phyloP scores from a whole-genome alignment of 2,329 filamentous ascomycete species.

The Pseudopithomyces maydicus region DNA sequence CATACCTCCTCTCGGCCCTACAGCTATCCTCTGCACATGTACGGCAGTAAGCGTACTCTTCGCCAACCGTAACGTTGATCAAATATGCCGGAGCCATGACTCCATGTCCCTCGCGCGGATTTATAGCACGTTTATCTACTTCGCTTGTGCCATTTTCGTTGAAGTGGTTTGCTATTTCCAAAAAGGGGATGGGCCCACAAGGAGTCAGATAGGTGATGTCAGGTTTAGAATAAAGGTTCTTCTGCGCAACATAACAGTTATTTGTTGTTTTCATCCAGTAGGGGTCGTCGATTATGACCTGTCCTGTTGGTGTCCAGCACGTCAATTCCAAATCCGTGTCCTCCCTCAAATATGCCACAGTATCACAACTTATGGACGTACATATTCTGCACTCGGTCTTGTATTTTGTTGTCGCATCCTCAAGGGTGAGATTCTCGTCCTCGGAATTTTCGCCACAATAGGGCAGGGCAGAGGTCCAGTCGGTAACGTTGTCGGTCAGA shows the following conservation, averaged over 20 bases:
- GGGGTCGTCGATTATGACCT: constrained; percentile 34
- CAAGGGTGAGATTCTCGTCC: constrained; percentile 26
- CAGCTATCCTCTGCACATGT: constrained; percentile 23
- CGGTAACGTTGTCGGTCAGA: constrained; percentile 28
- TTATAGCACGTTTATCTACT: background rate
- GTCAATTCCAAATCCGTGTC: constrained; percentile 34
- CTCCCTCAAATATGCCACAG: constrained; percentile 26
- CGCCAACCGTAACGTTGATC: constrained; percentile 36
- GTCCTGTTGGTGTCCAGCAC: constrained; percentile 32
- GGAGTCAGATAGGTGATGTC: constrained; percentile 30
- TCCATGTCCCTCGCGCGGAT: background rate
- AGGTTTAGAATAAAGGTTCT: constrained; percentile 28
- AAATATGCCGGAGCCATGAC: constrained; percentile 21
- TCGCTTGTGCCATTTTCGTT: constrained; percentile 27
- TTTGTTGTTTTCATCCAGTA: constrained; percentile 38
- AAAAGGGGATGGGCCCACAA: constrained; percentile 34
- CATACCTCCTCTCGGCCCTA: constrained; percentile 18
- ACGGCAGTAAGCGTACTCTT: constrained; percentile 33
- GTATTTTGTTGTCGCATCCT: constrained; percentile 30
- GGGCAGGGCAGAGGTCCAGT: constrained; percentile 24
- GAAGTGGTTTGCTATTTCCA: constrained; percentile 25
- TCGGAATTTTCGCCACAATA: constrained; percentile 35
- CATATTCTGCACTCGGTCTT: constrained; percentile 36
- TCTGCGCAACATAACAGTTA: constrained; percentile 38
- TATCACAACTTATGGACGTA: constrained; percentile 26